These are phyloP conservation scores for Bimuria novae-zelandiae DNA, from an alignment of 2,329 filamentous ascomycete genomes.

Conservation along the genomic window DNA sequence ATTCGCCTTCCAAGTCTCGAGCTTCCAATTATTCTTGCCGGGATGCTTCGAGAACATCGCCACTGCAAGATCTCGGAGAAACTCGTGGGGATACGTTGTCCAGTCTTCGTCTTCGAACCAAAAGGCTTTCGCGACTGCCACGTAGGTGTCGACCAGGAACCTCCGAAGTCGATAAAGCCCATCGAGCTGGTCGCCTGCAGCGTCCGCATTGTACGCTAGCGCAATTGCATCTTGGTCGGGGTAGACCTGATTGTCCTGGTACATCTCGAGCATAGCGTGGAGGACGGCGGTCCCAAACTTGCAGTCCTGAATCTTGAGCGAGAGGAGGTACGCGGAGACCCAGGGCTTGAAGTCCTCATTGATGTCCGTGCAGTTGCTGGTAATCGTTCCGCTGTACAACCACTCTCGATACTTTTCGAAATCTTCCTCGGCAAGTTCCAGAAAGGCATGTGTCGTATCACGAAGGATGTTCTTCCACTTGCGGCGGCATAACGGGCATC, in stretches of 20 bases:
- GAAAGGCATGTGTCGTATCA: background rate
- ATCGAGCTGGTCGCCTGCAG: background rate
- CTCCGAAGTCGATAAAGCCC: background rate
- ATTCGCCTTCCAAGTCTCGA: background rate
- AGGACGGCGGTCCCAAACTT: background rate
- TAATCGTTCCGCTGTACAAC: constrained; percentile 13
- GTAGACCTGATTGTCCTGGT: background rate
- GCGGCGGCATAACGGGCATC: constrained; percentile 23
- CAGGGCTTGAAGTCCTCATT: background rate
- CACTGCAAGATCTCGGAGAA: background rate
- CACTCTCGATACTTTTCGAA: constrained; percentile 23
- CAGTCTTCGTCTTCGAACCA: background rate
- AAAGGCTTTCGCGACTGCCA: background rate
- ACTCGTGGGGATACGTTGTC: background rate
- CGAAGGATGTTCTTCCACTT: background rate
- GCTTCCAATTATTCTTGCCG: background rate
- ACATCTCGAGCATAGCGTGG: background rate
- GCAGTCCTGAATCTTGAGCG: background rate
- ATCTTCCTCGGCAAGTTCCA: background rate
- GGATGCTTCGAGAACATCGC: background rate
- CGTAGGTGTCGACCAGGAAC: background rate
- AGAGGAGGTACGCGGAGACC: background rate
- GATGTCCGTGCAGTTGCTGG: background rate
- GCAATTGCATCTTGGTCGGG: background rate
- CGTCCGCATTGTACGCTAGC: background rate